Base-by-base conservation (phyloP, 1,139 yeast genomes). In the Pneumocystis canis region DNA sequence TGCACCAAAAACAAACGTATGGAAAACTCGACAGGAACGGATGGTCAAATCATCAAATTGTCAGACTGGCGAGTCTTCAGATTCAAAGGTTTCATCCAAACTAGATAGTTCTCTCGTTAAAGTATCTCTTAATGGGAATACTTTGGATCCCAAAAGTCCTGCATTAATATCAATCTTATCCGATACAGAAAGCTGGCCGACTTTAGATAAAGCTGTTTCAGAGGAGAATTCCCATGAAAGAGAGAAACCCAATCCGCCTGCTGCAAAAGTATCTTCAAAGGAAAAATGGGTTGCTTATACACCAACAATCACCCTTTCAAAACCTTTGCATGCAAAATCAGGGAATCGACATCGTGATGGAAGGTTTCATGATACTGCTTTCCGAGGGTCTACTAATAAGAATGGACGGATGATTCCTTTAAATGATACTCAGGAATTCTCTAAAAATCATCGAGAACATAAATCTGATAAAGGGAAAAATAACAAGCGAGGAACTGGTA, bases 211-310 rank as follows among this genome's bases (percentile, higher is more conserved):
- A 60, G 65, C 65, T 16, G 54, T 61, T 16, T 60, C 59, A 16
- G 64, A 61, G 20, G 59, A 16, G 3, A 41, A 9, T n/a, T 58
- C 32, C 2, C 33, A 58, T 20, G 37, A 60, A 2, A 58, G 54
- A 9, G 57, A 57, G 28, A 56, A 61, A 30, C 32, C 54, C 5
- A 59, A 30, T 32, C 54, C 61, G 14, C 59, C 61, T 14, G 5
- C 16, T 14, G 60, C 41, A 37, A 47, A 20, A 47, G 20, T 30
- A 14, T 39, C 54, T 4, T 64, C 64, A 32, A 62, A 58, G 35
- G 63, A 63, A 41, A 61, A 63, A 41, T 63, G 65, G 65, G 64
- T 62, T 18, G 53, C 61, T 39, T 61, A 61, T 58, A 63, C 59
- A 14, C 65, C 65, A 11, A 63, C 61, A 28, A 63, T 63, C 20